Evolutionary conservation across 2,329 filamentous ascomycete genomes (phyloP).

Genomic region (Hymenoscyphus salicellus): DNA sequence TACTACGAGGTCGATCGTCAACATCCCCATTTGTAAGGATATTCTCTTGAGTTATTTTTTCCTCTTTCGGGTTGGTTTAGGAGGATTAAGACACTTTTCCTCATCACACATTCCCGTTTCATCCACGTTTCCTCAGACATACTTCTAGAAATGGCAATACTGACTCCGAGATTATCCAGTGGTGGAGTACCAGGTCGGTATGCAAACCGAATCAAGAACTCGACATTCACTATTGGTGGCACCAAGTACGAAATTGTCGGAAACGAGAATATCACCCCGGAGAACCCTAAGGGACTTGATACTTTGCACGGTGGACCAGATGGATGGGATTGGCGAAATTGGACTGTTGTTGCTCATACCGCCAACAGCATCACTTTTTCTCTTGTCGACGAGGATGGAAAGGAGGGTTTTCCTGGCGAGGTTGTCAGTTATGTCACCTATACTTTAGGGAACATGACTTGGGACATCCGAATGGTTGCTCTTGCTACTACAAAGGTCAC

Average conservation of each 20-base stretch:
- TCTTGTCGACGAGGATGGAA: conserved; percentile 68
- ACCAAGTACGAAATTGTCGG: conserved; percentile 55
- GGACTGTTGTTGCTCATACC: conserved; percentile 67
- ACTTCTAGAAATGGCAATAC: too few species aligned
- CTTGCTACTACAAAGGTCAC: conserved; percentile 70
- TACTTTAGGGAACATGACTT: conserved; percentile 61
- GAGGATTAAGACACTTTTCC: too few species aligned
- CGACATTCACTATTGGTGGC: conserved; percentile 66
- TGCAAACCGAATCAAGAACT: conserved; percentile 78
- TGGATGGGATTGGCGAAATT: conserved; percentile 77
- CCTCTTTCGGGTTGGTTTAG: too few species aligned
- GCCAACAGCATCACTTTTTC: conserved; percentile 69
- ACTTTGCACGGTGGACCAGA: conserved; percentile 68
- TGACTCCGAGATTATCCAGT: too few species aligned
- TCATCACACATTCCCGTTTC: too few species aligned
- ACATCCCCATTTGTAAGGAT: conserved; percentile 73
- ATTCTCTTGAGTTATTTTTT: too few species aligned
- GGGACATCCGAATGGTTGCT: conserved; percentile 72
- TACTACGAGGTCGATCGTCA: conserved; percentile 63
- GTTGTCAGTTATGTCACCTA: conserved; percentile 74
- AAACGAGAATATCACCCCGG: conserved; percentile 59
- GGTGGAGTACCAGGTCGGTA: conserved; percentile 73
- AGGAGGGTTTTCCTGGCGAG: conserved; percentile 75
- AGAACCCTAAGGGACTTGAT: conserved; percentile 53
- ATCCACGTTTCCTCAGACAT: too few species aligned